phyloP scores from a whole-genome alignment of 2,329 filamentous ascomycete genomes.

The Dothiorella sarmentorum region DNA sequence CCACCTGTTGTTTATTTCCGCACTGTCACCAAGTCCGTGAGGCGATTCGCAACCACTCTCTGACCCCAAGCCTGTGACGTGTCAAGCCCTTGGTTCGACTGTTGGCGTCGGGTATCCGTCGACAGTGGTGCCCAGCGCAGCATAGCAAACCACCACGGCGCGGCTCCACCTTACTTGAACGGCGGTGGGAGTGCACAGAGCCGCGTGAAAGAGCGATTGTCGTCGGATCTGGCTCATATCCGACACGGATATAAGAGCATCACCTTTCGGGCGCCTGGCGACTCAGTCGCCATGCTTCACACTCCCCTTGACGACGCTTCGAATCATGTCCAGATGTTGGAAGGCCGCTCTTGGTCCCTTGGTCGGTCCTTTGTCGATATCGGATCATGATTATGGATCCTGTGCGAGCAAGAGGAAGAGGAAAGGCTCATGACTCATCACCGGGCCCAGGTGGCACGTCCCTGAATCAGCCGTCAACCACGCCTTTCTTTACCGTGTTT shows the following conservation, averaged over 20 bases:
- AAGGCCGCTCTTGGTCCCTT: no score
- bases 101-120: neutral
- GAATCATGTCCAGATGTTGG: slow-evolving; percentile 13
- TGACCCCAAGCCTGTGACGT: slow-evolving; percentile 4
- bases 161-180: no score
- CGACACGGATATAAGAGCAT: slow-evolving; percentile 10
- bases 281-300: slow-evolving; percentile 7
- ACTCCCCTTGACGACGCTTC: slow-evolving; percentile 12
- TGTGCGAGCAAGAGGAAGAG: no score
- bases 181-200: no score
- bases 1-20: slow-evolving; percentile 1
- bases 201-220: neutral
- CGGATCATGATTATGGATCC: no score
- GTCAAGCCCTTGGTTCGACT: neutral
- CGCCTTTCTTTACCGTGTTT: no score
- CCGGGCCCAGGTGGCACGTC: neutral
- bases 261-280: neutral
- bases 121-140: no score
- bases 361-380: no score
- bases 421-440: neutral
- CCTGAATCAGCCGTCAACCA: no score
- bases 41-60: neutral
- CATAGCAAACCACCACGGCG: neutral
- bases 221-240: slow-evolving; percentile 6
- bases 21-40: neutral